These are phyloP conservation scores for Filobasidium wieringae DNA, from an alignment of 768 basidiomycete genomes.

Conservation along the genomic window DNA sequence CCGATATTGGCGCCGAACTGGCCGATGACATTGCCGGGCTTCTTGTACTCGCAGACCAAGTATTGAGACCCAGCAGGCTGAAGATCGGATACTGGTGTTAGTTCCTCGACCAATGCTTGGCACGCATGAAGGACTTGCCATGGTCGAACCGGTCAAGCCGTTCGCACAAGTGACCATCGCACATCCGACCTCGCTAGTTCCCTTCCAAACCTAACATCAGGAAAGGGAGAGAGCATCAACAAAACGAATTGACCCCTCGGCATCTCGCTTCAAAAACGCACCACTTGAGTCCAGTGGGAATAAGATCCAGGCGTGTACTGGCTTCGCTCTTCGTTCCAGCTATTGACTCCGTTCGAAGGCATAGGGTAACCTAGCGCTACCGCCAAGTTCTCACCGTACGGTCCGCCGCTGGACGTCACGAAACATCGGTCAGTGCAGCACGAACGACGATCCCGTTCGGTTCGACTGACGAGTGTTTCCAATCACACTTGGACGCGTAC, in stretches of 20 bases:
- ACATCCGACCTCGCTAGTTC: conserved; percentile 28
- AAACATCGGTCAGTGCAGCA: neutral
- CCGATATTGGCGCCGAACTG: conserved; percentile 16
- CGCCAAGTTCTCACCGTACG: conserved; percentile 32
- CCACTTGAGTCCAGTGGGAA: conserved; percentile 22
- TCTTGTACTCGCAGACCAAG: conserved; percentile 21
- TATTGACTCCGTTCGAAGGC: conserved; percentile 16
- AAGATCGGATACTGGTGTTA: too few species aligned
- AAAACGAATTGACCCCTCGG: neutral
- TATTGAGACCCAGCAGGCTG: conserved; percentile 1
- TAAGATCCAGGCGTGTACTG: conserved; percentile 1
- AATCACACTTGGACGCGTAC: conserved; percentile 59
- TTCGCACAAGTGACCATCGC: conserved; percentile 22
- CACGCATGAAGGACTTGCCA: too few species aligned
- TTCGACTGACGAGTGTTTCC: conserved; percentile 45
- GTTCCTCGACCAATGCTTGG: neutral
- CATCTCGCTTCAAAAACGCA: neutral
- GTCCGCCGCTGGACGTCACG: conserved; percentile 12
- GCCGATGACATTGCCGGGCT: conserved; percentile 18
- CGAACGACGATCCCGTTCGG: too few species aligned
- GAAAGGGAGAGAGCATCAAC: neutral
- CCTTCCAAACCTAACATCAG: conserved; percentile 25
- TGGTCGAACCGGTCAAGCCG: too few species aligned
- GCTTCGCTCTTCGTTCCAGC: conserved; percentile 25
- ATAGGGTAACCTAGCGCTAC: conserved; percentile 1